These are phyloP conservation scores for Malassezia arunalokei DNA, from an alignment of 1,284 basidiomycete genomes.

Conservation along the genomic window DNA sequence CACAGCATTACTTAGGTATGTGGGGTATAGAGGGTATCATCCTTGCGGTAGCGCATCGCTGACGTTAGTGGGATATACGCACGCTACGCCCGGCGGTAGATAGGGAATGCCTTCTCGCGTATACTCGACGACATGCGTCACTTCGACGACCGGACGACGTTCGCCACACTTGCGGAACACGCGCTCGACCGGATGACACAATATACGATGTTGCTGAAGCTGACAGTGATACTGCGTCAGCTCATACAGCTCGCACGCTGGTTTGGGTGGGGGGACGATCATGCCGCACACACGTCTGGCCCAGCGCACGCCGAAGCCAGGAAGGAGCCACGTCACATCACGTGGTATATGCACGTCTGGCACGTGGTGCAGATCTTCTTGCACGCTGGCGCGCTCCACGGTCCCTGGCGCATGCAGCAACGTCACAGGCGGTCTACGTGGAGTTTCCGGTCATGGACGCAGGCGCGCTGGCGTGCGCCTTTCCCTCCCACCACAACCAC, in stretches of 20 bases:
- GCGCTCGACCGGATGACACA: slow-evolving; percentile 31
- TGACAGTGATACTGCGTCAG: slow-evolving; percentile 30
- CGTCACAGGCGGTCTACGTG: too few species aligned
- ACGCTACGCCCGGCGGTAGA: slow-evolving; percentile 22
- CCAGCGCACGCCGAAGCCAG: neutral
- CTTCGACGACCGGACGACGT: slow-evolving; percentile 27
- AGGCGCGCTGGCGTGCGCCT: neutral
- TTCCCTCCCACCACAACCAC: neutral
- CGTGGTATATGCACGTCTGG: neutral
- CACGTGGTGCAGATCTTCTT: neutral
- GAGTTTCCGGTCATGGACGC: too few species aligned
- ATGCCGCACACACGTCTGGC: neutral
- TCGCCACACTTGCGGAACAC: slow-evolving; percentile 22
- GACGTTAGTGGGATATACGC: neutral
- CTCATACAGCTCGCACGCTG: slow-evolving; percentile 20
- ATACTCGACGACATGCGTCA: slow-evolving; percentile 31
- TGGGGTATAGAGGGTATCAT: neutral
- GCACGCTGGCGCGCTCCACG: slow-evolving; percentile 1
- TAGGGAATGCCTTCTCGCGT: slow-evolving; percentile 20
- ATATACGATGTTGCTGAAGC: slow-evolving; percentile 17
- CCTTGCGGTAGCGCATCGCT: neutral
- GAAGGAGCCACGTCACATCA: neutral
- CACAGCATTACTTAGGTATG: neutral
- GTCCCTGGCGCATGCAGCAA: too few species aligned
- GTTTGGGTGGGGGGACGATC: neutral